Percentiles rank a stretch among this genome's conserved stretches.
Conservation (phyloP, 2,329 filamentous ascomycete genomes). For the Penicillium sp. region DNA sequence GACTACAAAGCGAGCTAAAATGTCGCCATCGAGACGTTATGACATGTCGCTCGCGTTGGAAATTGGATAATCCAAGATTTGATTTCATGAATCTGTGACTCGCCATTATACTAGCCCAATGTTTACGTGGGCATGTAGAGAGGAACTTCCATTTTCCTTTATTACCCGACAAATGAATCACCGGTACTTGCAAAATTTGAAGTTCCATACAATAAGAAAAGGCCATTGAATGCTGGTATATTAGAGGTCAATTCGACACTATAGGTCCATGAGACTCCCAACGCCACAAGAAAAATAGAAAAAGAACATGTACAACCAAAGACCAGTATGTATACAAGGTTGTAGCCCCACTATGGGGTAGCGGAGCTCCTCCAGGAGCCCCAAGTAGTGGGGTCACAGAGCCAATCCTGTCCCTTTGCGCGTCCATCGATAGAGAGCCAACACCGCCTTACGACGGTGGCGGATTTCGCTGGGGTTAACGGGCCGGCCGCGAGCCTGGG, state of each 20-base stretch:
- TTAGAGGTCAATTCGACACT: neutral
- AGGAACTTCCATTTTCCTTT: too few species aligned
- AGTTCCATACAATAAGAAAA: neutral
- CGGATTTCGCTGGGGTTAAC: slow-evolving; percentile 86
- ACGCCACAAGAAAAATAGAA: neutral
- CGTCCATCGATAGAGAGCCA: slow-evolving; percentile 87
- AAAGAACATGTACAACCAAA: neutral
- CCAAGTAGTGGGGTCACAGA: neutral
- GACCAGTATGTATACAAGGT: neutral
- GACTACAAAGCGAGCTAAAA: neutral
- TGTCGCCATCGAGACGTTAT: neutral
- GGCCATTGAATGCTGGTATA: neutral
- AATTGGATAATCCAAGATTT: neutral
- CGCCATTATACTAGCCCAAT: neutral
- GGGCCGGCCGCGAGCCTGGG: slow-evolving; percentile 80
- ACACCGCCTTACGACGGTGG: slow-evolving; percentile 76
- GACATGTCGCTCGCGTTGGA: neutral
- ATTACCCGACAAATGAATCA: too few species aligned
- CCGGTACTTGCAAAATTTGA: too few species aligned
- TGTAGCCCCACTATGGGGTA: neutral
- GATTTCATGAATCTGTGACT: neutral
- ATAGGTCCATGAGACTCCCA: neutral
- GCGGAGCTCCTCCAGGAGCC: neutral
- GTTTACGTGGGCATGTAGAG: too few species aligned
- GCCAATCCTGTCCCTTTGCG: slow-evolving; percentile 87